phyloP scores from a whole-genome alignment of 805 yeast genomes.

The Candida coquimbonensis region DNA sequence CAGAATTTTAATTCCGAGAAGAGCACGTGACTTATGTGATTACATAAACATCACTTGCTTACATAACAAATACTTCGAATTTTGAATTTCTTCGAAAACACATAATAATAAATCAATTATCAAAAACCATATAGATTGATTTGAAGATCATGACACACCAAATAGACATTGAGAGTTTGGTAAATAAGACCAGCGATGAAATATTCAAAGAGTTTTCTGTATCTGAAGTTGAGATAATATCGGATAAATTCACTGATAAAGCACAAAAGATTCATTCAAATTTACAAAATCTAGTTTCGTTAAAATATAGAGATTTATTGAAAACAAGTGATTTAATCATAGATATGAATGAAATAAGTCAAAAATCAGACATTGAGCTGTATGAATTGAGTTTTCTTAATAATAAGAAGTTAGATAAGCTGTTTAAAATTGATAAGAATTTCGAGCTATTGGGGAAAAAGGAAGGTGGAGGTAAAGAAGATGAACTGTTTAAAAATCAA shows the following conservation, averaged over 20 bases:
- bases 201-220: constrained; percentile 3
- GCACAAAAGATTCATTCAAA: constrained; percentile 11
- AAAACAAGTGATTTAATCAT: constrained; percentile 22
- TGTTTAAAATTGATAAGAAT: constrained; percentile 13
- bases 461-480: background rate
- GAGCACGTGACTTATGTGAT: no score
- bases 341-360: constrained; percentile 15
- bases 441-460: constrained; percentile 3
- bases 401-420: constrained; percentile 6
- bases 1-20: no score
- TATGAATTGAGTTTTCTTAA: constrained; percentile 19
- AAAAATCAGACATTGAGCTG: constrained; percentile 13
- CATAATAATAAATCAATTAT: no score
- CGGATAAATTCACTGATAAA: background rate
- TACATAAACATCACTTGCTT: no score
- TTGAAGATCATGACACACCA: background rate
- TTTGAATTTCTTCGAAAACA: no score
- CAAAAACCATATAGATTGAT: no score
- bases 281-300: constrained; percentile 18
- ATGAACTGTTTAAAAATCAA: background rate
- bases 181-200: no score
- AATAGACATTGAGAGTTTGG: no score
- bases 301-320: constrained; percentile 20
- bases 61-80: no score
- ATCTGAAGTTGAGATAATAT: constrained; percentile 2